Conservation (phyloP, 1,139 yeast species). For the Taiozyma sp. region DNA sequence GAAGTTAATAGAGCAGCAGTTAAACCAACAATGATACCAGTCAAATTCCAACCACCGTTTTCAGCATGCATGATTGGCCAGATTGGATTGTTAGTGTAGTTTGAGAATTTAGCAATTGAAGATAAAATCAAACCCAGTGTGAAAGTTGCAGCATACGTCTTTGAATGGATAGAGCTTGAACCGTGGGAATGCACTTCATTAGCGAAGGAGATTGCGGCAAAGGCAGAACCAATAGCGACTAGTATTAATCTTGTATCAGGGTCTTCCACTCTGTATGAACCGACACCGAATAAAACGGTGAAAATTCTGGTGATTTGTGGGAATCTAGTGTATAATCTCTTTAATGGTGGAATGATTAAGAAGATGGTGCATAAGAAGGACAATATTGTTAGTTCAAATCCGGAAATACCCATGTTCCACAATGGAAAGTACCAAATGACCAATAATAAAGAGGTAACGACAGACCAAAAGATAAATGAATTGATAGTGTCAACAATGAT, state of each 20-base stretch:
- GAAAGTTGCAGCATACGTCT: conserved; percentile 52
- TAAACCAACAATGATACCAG: conserved; percentile 68
- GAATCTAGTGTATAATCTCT: conserved; percentile 32
- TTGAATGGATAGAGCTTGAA: conserved; percentile 10
- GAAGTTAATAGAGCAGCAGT: conserved; percentile 55
- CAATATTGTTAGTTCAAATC: conserved; percentile 75
- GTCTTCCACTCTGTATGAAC: conserved; percentile 60
- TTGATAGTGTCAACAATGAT: conserved; percentile 46
- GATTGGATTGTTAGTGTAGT: conserved; percentile 84
- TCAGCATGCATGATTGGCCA: conserved; percentile 92
- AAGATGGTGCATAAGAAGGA: conserved; percentile 56
- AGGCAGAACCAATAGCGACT: conserved; percentile 63
- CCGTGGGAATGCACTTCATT: conserved; percentile 50
- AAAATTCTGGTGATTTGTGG: conserved; percentile 54
- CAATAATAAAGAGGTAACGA: conserved; percentile 71
- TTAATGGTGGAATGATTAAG: conserved; percentile 49
- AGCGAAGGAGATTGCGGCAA: conserved; percentile 60
- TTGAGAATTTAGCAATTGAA: conserved; percentile 68
- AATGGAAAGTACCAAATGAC: conserved; percentile 96
- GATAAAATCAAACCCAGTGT: conserved; percentile 70
- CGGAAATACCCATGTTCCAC: conserved; percentile 97
- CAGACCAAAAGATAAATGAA: conserved; percentile 80
- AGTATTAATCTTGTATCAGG: conserved; percentile 69
- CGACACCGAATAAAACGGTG: conserved; percentile 67
- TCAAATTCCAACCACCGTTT: conserved; percentile 81